Percentiles rank a stretch among this genome's conserved stretches.
Evolutionary conservation across 1,284 basidiomycete species (phyloP).

Genomic region (Termitomyces sp.): DNA sequence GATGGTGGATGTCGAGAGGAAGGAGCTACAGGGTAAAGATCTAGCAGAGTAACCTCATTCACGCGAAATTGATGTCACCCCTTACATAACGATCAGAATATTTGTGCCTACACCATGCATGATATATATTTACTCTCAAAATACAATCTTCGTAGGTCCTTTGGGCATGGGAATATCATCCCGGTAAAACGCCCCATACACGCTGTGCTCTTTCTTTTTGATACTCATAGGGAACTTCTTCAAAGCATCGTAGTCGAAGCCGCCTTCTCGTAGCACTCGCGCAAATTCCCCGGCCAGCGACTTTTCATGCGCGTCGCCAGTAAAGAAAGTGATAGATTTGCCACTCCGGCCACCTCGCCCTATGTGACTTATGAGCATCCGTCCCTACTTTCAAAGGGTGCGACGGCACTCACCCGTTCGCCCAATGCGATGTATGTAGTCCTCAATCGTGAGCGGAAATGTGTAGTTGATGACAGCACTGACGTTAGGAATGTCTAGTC

Average conservation of each 20-base stretch:
- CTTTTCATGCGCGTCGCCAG: slow-evolving; percentile 80
- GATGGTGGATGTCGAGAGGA: slow-evolving; percentile 5
- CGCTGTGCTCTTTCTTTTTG: slow-evolving; percentile 90
- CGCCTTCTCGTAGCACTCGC: slow-evolving; percentile 85
- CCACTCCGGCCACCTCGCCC: slow-evolving; percentile 90
- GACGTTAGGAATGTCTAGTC: slow-evolving; percentile 96
- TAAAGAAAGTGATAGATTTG: slow-evolving; percentile 96
- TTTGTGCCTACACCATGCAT: not conserved
- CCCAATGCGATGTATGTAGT: slow-evolving; percentile 97
- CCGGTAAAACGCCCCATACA: slow-evolving; percentile 81
- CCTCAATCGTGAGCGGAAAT: slow-evolving; percentile 93
- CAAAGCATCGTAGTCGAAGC: slow-evolving; percentile 75
- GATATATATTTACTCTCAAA: slow-evolving; percentile 32
- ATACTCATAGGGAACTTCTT: slow-evolving; percentile 94
- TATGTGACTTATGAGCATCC: slow-evolving; percentile 24
- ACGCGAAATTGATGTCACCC: slow-evolving; percentile 19
- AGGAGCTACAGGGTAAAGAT: not conserved
- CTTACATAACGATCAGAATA: slow-evolving; percentile 15
- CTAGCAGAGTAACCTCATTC: not conserved
- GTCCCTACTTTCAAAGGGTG: slow-evolving; percentile 1
- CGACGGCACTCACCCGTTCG: slow-evolving; percentile 63
- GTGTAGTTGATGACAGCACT: slow-evolving; percentile 92
- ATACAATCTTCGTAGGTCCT: slow-evolving; percentile 87
- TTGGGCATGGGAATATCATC: slow-evolving; percentile 74
- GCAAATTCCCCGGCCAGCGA: slow-evolving; percentile 94